Evolutionary conservation across 331 rosid genomes (phyloP).

Genomic region (Prunus yedoensis): DNA sequence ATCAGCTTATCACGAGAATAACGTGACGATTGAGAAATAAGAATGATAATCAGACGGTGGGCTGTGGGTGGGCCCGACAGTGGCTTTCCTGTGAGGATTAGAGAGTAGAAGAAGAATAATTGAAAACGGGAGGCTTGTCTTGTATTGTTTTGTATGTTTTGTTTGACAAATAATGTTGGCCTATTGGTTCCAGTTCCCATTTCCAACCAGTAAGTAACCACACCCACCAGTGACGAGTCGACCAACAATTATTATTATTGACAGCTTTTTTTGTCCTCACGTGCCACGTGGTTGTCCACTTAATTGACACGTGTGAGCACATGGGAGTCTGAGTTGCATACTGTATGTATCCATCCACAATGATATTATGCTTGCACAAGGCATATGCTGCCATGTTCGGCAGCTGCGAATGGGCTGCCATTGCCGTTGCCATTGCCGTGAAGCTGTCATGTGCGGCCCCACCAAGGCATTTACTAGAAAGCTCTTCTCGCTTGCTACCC

Average conservation of each 20-base stretch:
- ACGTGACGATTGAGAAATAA: not conserved
- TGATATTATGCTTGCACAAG: not conserved
- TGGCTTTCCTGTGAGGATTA: slow-evolving; percentile 8
- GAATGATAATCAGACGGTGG: not conserved
- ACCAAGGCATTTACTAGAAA: not conserved
- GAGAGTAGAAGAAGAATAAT: not conserved
- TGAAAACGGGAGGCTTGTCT: slow-evolving; percentile 19
- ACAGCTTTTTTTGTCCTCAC: slow-evolving; percentile 34
- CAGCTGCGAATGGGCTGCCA: slow-evolving; percentile 19
- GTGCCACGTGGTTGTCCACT: slow-evolving; percentile 17
- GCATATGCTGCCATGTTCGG: slow-evolving; percentile 14
- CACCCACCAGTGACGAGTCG: not conserved
- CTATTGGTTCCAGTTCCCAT: not conserved
- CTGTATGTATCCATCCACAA: not conserved
- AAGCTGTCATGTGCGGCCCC: slow-evolving; percentile 19
- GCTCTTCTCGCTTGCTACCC: not conserved
- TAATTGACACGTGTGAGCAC: slow-evolving; percentile 36
- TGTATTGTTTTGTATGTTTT: too few relatives aligned
- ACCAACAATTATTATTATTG: not conserved
- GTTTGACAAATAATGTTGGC: slow-evolving; percentile 1
- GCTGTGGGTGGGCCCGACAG: slow-evolving; percentile 7
- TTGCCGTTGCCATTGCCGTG: slow-evolving; percentile 27
- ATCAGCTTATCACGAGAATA: slow-evolving; percentile 8
- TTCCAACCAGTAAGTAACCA: not conserved
- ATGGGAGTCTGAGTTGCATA: slow-evolving; percentile 27